A percentile compares a stretch with the other conserved stretches of the same genome.
These are phyloP conservation scores for Abrus precatorius DNA, from an alignment of 306 rosid species.

Conservation along the genomic window DNA sequence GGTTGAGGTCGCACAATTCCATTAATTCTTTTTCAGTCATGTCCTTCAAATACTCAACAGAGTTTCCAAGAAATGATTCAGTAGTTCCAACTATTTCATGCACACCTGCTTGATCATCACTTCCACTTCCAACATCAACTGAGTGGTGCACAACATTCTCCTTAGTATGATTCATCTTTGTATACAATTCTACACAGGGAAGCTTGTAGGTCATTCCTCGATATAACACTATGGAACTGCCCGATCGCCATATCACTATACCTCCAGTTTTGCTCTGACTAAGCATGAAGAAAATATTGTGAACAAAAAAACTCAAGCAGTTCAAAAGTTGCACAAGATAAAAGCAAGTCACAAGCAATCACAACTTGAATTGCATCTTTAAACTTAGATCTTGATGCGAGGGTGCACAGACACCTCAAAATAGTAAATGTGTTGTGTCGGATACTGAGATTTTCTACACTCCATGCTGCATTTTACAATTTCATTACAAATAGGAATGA, in stretches of 20 bases:
- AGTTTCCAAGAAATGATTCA: conserved; percentile 44
- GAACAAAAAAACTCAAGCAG: conserved; percentile 44
- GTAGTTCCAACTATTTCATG: conserved; percentile 49
- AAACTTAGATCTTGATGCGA: too few species aligned
- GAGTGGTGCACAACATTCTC: conserved; percentile 35
- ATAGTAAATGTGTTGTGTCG: too few species aligned
- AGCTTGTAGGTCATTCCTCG: conserved; percentile 87
- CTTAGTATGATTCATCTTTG: conserved; percentile 47
- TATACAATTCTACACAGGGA: conserved; percentile 69
- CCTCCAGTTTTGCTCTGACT: conserved; percentile 87
- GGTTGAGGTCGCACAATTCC: conserved; percentile 73
- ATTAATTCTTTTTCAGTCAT: conserved; percentile 63
- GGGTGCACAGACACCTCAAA: too few species aligned
- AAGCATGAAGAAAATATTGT: conserved; percentile 37
- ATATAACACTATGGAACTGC: conserved; percentile 82
- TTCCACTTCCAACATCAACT: conserved; percentile 44
- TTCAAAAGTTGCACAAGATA: conserved; percentile 22
- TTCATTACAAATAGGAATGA: too few species aligned
- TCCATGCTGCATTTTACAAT: too few species aligned
- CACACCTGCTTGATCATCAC: conserved; percentile 35
- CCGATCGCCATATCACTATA: conserved; percentile 91
- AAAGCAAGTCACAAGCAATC: conserved; percentile 11
- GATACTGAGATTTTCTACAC: too few species aligned
- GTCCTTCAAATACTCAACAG: conserved; percentile 62
- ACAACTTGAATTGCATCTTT: too few species aligned